Base-by-base conservation (phyloP, 2,329 filamentous ascomycete genomes). In the Aspergillus sojae region DNA sequence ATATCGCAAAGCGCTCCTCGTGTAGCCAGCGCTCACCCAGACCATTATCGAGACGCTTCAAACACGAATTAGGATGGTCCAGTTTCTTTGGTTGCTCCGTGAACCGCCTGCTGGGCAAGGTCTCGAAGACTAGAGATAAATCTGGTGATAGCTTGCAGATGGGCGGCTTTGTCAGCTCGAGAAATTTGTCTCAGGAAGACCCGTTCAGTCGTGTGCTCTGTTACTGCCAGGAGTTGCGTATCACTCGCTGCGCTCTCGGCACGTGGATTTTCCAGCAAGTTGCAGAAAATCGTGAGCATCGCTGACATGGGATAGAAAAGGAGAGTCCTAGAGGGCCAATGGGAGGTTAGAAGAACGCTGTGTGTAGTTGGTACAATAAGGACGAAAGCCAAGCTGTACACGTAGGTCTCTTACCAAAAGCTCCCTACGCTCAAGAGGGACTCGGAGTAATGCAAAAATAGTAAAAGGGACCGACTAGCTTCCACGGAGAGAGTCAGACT, bases 281-380 rank as follows among this genome's bases (percentile, higher is more conserved):
- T 82, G 71, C 80, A 82, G 64, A 86, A 86, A 0, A 86, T 70
- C 0, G 78, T 80, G 61, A 84, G 72, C 21, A 83, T 73, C 0
- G 84, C 83, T 0, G 81, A 78, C 41, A 83, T 79, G 1, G 84
- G 83, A 50, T 85, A 85, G 60, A 84, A 85, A n/a, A 41, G 39
- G 39, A 41, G 7, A 9, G 39, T 41, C 34, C 34, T 36, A 36
- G 34, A 7, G 5, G 14, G 14, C 34, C 14, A 36, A 36, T 16
- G 6, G 14, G 5, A 6, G 34, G 14, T 36, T 36, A 36, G 34
- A 36, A 36, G 34, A 36, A 36, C 14, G 14, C 34, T 36, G 34
- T 6, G 34, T 36, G 7, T n/a, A 41, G 16, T 41, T 41, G 39
- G 19, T n/a, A 41, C 4, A 41, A 9, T 41, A n/a, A 10, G 39